Percentiles rank a stretch among this genome's conserved stretches.
These are phyloP conservation scores for Trypanosoma congolense DNA, from an alignment of 208 protist species.

Conservation along the genomic window DNA sequence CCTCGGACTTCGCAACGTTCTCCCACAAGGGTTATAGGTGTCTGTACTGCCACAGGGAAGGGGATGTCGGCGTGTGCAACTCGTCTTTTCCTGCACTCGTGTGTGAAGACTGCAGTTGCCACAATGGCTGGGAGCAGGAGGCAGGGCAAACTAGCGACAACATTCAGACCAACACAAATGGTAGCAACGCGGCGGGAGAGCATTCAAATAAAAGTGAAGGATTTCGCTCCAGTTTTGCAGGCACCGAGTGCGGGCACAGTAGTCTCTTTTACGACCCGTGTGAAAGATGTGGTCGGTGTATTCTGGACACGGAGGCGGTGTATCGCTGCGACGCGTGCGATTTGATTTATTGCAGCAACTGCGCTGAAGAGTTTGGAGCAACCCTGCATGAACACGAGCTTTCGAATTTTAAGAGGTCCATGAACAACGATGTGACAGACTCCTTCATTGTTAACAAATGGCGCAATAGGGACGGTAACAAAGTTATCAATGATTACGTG, in stretches of 20 bases:
- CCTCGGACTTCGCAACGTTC: neutral
- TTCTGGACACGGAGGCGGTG: slow-evolving; percentile 64
- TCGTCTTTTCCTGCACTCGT: neutral
- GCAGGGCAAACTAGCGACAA: too few species aligned
- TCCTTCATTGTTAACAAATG: slow-evolving; percentile 46
- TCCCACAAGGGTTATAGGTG: neutral
- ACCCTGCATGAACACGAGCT: slow-evolving; percentile 51
- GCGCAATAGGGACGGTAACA: slow-evolving; percentile 71
- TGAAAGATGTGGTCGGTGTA: slow-evolving; percentile 38
- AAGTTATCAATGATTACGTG: slow-evolving; percentile 89
- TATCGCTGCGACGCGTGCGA: slow-evolving; percentile 72
- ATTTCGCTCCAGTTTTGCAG: neutral
- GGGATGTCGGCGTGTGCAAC: neutral
- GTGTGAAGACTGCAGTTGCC: neutral
- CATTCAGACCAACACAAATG: too few species aligned
- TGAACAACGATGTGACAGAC: slow-evolving; percentile 33
- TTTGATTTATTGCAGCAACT: slow-evolving; percentile 57
- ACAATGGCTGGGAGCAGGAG: too few species aligned
- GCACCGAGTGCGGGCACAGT: slow-evolving; percentile 32
- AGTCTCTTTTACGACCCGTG: slow-evolving; percentile 80
- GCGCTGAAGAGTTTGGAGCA: slow-evolving; percentile 25
- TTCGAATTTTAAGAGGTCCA: slow-evolving; percentile 46
- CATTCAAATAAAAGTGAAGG: neutral
- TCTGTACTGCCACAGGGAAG: neutral
- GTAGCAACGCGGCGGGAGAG: neutral